Conservation (phyloP, 1,284 basidiomycete species). For the Ustilago cynodontis region DNA sequence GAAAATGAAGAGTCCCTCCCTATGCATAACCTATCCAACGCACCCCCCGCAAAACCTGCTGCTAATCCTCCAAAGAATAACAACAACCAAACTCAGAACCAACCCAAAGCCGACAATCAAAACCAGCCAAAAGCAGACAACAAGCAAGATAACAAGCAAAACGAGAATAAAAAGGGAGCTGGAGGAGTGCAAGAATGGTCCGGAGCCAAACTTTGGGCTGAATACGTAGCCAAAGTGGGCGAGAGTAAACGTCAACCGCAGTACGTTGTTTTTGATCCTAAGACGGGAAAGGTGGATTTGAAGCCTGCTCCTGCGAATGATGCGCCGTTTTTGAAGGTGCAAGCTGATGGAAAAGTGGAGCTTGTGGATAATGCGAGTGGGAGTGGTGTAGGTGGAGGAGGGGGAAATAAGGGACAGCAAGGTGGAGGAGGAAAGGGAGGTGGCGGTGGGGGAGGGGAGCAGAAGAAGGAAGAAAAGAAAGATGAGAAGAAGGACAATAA, state of each 20-base stretch:
- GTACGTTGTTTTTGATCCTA: conserved; percentile 40
- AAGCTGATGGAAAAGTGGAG: conserved; percentile 33
- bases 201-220: conserved; percentile 26
- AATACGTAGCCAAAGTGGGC: conserved; percentile 22
- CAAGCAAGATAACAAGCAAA: neutral
- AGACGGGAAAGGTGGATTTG: conserved; percentile 33
- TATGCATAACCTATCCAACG: conserved; percentile 16
- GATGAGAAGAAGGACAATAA: neutral
- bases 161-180: neutral
- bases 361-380: conserved; percentile 12
- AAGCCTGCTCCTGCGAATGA: conserved; percentile 26
- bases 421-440: neutral
- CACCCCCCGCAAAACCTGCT: neutral
- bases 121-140: neutral
- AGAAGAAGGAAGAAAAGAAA: neutral
- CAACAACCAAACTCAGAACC: conserved; percentile 7
- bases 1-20: conserved; percentile 22
- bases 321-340: conserved; percentile 30
- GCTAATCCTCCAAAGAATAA: neutral
- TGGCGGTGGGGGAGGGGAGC: neutral
- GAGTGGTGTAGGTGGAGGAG: neutral
- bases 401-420: neutral
- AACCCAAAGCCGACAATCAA: conserved; percentile 11
- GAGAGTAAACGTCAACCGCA: conserved; percentile 11
- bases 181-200: conserved; percentile 23